Evolutionary conservation across 106 monocot genomes (phyloP), one percentile per base, ranked within the genome.

Genomic region (Iris macrosiphon): DNA sequence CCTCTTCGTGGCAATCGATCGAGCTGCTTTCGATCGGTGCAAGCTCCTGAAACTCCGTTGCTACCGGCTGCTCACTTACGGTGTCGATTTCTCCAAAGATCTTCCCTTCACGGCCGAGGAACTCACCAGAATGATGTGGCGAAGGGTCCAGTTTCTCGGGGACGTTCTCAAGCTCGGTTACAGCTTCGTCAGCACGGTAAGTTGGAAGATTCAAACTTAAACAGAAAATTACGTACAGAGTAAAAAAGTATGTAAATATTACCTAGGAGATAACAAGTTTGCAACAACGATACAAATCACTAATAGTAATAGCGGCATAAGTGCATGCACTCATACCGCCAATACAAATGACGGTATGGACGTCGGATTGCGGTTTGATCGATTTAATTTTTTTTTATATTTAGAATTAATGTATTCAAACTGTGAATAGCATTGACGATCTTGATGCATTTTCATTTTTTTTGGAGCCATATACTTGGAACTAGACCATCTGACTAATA

Each of bases 141-240:
- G 47, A 29, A 73, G 68, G 30, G 79, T 72, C 17, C 64, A 12
- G 35, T 68, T 88, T 22, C 83, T 83, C 10, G 67, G 72, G 29
- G 66, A 88, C 21, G 79, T 83, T 14, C 75, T 88, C 46, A 61
- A 32, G 60, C 75, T 57, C 30, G 83, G 88, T n/a, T 83, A 88
- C 60, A 79, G 45, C 72, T 88, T 83, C 68, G 37, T 83, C 7
- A 83, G 75, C 61, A 88, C 88, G 20, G 87, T 88, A 72, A 15
- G 46, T 55, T 40, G 12, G 27, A 40, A 14, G 3, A 37, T 14
- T 55, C 21, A 31, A 45, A 1, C 17, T 45, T 45, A 18, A 2
- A 45, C 6, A 43, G n/a, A 16, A n/a, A 16, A 15, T 4, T 2
- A 2, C n/a, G 3, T 16, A 16, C 10, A 16, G 16, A 16, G n/a